Evolutionary conservation across 2,329 filamentous ascomycete genomes (phyloP).

Genomic region (Paecilomyces fulvus): DNA sequence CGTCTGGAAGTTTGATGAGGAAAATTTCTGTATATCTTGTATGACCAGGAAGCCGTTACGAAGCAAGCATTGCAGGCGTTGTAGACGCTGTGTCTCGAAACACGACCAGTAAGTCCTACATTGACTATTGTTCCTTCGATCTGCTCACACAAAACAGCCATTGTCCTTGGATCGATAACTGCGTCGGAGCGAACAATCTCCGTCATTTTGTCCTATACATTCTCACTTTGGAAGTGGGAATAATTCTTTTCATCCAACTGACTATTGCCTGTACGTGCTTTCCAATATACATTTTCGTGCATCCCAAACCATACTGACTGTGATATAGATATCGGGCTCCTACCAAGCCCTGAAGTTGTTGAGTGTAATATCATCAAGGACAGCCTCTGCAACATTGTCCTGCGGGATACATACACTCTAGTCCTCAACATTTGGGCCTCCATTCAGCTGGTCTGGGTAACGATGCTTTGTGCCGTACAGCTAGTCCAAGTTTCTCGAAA

Average conservation of each 20-base stretch:
- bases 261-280: slow-evolving; percentile 59
- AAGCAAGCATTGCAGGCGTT: slow-evolving; percentile 92
- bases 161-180: slow-evolving; percentile 97
- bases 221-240: slow-evolving; percentile 64
- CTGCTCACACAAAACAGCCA: slow-evolving; percentile 53
- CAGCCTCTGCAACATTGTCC: slow-evolving; percentile 64
- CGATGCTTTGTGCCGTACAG: slow-evolving; percentile 94
- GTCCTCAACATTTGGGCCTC: slow-evolving; percentile 69
- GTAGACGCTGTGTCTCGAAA: slow-evolving; percentile 86
- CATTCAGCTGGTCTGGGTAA: slow-evolving; percentile 86
- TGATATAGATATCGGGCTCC: slow-evolving; percentile 51
- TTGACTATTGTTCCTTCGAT: not conserved
- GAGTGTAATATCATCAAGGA: slow-evolving; percentile 70
- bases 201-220: slow-evolving; percentile 93
- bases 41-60: slow-evolving; percentile 89
- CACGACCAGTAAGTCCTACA: slow-evolving; percentile 74
- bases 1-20: slow-evolving; percentile 83
- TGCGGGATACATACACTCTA: slow-evolving; percentile 76
- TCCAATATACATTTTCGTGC: slow-evolving; percentile 1
- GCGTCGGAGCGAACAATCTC: slow-evolving; percentile 90
- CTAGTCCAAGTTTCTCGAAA: slow-evolving; percentile 85
- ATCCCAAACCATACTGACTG: slow-evolving; percentile 1
- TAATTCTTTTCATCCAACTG: slow-evolving; percentile 63
- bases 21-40: slow-evolving; percentile 87
- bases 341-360: slow-evolving; percentile 43